Evolutionary conservation across 441 rosid species (phyloP), one percentile per base, ranked within the genome.

Genomic region (Lepidium campestre): DNA sequence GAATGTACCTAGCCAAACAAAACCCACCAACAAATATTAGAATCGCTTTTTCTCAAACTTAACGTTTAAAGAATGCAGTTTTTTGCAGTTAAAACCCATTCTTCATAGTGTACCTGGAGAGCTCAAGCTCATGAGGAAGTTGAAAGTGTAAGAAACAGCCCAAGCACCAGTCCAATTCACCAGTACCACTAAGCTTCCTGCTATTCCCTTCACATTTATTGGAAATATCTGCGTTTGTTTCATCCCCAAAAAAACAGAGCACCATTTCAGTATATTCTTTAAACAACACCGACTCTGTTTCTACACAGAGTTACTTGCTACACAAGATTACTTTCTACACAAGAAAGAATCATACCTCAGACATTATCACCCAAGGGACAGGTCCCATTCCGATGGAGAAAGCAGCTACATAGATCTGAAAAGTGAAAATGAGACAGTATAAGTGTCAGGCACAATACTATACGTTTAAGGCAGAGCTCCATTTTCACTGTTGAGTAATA

Each of bases 321-420:
- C 27, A 7, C 41, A 39, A 68, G 37, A n/a, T 48, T 49, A 35
- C 73, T 68, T 31, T 1, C 19, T 4, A 12, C 10, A 25, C 58
- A 61, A 73, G 22, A 61, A 73, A 17, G 11, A 52, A 60, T 0
- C 29, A 52, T 80, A 90, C 98, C 96, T 93, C 98, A 4, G 97
- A 93, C 97, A 90, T 88, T 64, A 93, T 83, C 79, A 93, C 77
- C 98, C 98, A 93, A 31, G 97, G 98, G 78, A 87, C 95, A 39
- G 97, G 93, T 76, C 97, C 96, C 87, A 87, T 74, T 68, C 98
- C 97, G 25, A 93, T 81, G 12, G 97, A 90, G 78, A 86, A 93
- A 12, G 82, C 72, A 18, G 95, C 79, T 61, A 87, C 52, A 27
- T 75, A 93, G 2, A 86, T 73, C 98, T 93, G 81, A 46, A 54